Evolutionary conservation across 805 yeast species (phyloP).

Genomic region (Starmerella bombi): DNA sequence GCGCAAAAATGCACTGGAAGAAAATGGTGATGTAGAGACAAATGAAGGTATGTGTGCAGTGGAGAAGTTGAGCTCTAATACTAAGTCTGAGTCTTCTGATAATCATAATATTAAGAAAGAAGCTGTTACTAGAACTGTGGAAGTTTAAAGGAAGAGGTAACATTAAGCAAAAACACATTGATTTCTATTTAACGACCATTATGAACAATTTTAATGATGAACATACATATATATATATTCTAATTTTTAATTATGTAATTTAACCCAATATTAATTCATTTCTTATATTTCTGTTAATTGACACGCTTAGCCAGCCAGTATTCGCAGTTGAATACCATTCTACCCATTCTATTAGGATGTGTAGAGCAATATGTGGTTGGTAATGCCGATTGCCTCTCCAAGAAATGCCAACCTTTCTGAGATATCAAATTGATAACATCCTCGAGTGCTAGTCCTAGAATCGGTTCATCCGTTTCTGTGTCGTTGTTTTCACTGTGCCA

Average conservation of each 20-base stretch:
- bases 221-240: too few relatives aligned
- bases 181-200: background rate
- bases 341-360: constrained; percentile 39
- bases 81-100: background rate
- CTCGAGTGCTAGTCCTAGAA: constrained; percentile 46
- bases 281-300: background rate
- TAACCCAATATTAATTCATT: background rate
- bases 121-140: background rate
- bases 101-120: background rate
- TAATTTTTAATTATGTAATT: background rate
- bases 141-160: too few relatives aligned
- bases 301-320: constrained; percentile 48
- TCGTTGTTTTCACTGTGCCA: constrained; percentile 52
- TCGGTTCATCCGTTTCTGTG: constrained; percentile 26
- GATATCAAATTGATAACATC: constrained; percentile 39
- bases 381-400: constrained; percentile 33
- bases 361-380: constrained; percentile 39
- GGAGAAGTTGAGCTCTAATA: background rate
- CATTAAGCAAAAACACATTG: too few relatives aligned
- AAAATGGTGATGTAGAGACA: constrained; percentile 15
- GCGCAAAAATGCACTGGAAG: constrained; percentile 11
- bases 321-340: constrained; percentile 48
- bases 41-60: constrained; percentile 6
- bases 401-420: constrained; percentile 40
- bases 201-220: background rate